phyloP scores from a whole-genome alignment of 2,329 filamentous ascomycete species.

The Hansfordia pulvinata region DNA sequence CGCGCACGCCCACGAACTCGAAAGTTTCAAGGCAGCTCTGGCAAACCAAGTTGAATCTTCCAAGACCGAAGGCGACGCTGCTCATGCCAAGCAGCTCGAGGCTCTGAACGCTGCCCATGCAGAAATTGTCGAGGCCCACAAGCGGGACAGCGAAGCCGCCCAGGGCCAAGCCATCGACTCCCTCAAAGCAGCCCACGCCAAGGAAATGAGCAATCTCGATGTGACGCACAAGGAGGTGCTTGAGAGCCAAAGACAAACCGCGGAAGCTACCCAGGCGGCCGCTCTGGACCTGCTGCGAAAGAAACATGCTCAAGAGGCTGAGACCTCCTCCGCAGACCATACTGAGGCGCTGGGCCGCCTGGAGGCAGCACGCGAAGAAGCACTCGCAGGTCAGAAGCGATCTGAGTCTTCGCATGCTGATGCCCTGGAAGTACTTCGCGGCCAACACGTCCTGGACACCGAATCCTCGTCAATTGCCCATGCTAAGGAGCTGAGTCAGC shows the following conservation, averaged over 20 bases:
- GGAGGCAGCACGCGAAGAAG: neutral
- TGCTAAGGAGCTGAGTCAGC: neutral
- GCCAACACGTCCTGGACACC: too few relatives aligned
- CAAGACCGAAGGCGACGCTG: slow-evolving; percentile 15
- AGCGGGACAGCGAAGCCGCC: slow-evolving; percentile 8
- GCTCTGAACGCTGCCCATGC: slow-evolving; percentile 15
- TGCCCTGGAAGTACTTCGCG: too few relatives aligned
- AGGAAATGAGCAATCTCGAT: too few relatives aligned
- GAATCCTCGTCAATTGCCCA: too few relatives aligned
- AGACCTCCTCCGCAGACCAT: neutral
- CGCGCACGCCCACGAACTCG: slow-evolving; percentile 15
- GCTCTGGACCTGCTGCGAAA: neutral
- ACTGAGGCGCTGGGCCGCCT: neutral
- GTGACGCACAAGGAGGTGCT: neutral
- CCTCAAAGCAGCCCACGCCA: neutral
- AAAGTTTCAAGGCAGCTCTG: slow-evolving; percentile 16
- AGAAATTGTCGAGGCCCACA: slow-evolving; percentile 17
- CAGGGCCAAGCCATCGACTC: slow-evolving; percentile 1
- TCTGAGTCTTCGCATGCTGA: slow-evolving; percentile 8
- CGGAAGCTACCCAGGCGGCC: neutral
- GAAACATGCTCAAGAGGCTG: neutral
- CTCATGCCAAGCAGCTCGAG: slow-evolving; percentile 15
- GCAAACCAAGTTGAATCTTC: slow-evolving; percentile 18
- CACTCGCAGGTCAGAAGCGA: too few relatives aligned
- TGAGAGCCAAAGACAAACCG: neutral